A percentile compares a stretch with the other conserved stretches of the same genome.
Conservation (phyloP, 2,329 filamentous ascomycete genomes). For the Stemphylium lycopersici region DNA sequence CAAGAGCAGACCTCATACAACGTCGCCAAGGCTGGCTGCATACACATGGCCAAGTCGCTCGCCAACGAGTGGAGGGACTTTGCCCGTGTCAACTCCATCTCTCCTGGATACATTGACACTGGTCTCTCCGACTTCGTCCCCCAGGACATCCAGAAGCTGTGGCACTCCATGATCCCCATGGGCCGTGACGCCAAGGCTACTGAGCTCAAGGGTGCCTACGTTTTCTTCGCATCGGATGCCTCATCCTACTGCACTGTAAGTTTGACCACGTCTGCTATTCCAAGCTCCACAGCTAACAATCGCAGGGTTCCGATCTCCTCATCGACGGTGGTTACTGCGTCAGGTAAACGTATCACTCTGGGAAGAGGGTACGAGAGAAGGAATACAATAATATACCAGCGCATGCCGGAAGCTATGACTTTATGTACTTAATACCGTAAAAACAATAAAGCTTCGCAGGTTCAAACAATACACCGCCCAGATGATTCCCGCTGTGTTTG, state of each 20-base stretch:
- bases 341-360: slow-evolving; percentile 40
- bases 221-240: slow-evolving; percentile 82
- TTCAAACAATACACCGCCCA: background rate
- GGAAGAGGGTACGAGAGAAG: slow-evolving; percentile 14
- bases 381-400: slow-evolving; percentile 17
- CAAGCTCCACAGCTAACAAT: slow-evolving; percentile 21
- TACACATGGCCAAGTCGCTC: slow-evolving; percentile 67
- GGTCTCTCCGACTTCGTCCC: slow-evolving; percentile 70
- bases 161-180: slow-evolving; percentile 82
- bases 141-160: slow-evolving; percentile 72
- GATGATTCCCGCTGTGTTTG: too few species aligned
- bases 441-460: slow-evolving; percentile 25
- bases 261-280: background rate
- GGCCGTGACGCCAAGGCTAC: slow-evolving; percentile 74
- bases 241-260: slow-evolving; percentile 77
- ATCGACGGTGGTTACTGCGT: slow-evolving; percentile 75
- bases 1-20: slow-evolving; percentile 64
- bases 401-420: slow-evolving; percentile 20
- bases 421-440: slow-evolving; percentile 21
- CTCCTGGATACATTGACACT: slow-evolving; percentile 72
- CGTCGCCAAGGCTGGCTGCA: slow-evolving; percentile 68
- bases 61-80: slow-evolving; percentile 75
- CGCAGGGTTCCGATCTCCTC: slow-evolving; percentile 66
- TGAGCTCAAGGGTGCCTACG: slow-evolving; percentile 82
- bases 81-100: slow-evolving; percentile 71